These are phyloP conservation scores for Brassica incana DNA, from an alignment of 345 rosid genomes.

Conservation along the genomic window DNA sequence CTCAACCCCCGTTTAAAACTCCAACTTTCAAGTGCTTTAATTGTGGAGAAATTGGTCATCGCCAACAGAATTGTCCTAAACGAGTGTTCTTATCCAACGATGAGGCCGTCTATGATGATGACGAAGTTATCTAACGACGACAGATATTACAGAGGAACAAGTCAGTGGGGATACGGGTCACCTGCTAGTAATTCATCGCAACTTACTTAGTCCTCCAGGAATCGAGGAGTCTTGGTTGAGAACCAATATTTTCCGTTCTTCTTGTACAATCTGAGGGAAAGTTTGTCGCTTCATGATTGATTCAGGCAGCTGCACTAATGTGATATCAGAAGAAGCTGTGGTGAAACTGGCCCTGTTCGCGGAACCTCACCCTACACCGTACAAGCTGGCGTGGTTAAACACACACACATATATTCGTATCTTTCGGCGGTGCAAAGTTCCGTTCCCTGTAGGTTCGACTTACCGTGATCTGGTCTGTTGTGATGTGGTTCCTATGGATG, in stretches of 20 bases:
- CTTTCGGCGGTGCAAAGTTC: not conserved
- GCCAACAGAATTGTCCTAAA: not conserved
- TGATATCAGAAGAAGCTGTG: not conserved
- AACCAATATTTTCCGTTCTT: not conserved
- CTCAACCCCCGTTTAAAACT: not conserved
- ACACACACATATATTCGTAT: not conserved
- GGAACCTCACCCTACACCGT: not conserved
- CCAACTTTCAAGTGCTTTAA: not conserved
- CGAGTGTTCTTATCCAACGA: not conserved
- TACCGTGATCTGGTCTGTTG: not conserved
- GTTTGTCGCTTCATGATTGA: not conserved
- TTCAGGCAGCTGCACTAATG: not conserved
- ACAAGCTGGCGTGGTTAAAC: not conserved
- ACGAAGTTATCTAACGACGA: not conserved
- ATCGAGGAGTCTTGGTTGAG: not conserved
- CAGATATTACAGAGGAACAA: not conserved
- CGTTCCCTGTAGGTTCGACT: not conserved
- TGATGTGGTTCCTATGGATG: not conserved
- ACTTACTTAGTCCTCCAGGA: not conserved
- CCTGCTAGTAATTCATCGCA: not conserved
- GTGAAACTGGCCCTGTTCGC: not conserved
- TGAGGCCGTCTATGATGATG: not conserved
- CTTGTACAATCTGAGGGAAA: not conserved
- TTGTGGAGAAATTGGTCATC: not conserved
- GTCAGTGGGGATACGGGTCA: not conserved